phyloP scores from a whole-genome alignment of 2,329 filamentous ascomycete genomes.

The Aspergillus quadricinctus region DNA sequence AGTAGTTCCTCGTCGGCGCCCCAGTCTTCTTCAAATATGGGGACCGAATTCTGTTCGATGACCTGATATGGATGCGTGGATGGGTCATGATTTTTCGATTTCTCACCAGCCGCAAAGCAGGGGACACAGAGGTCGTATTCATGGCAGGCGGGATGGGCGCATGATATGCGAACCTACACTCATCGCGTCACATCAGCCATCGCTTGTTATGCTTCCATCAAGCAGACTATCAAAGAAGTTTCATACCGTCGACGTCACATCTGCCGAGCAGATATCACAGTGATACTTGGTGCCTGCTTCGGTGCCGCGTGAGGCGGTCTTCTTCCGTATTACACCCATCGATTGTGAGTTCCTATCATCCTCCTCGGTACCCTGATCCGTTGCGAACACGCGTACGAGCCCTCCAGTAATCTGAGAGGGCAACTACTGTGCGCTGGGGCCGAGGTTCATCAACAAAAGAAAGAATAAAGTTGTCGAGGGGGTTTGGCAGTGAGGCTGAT shows the following conservation, averaged over 20 bases:
- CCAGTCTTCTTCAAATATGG: conserved; percentile 93
- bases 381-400: conserved; percentile 25
- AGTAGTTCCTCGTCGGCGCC: conserved; percentile 96
- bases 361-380: conserved; percentile 32
- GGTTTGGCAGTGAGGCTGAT: conserved; percentile 3
- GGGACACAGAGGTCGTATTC: conserved; percentile 97
- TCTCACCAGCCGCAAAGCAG: conserved; percentile 81
- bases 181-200: neutral
- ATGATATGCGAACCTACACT: conserved; percentile 85
- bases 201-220: neutral
- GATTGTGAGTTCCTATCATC: conserved; percentile 36
- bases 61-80: conserved; percentile 83
- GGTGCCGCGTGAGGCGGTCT: conserved; percentile 77
- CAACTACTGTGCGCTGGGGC: conserved; percentile 2
- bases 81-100: conserved; percentile 80
- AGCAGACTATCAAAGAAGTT: neutral
- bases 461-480: neutral
- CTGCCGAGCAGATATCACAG: conserved; percentile 92
- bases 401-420: conserved; percentile 28
- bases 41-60: conserved; percentile 97
- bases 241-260: conserved; percentile 91
- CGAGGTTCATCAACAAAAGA: neutral
- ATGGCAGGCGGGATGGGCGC: conserved; percentile 74
- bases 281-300: conserved; percentile 93
- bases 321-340: conserved; percentile 97